phyloP scores from a whole-genome alignment of 192 early-diverging fungal species.

The Phycomyces blakesleeanus region DNA sequence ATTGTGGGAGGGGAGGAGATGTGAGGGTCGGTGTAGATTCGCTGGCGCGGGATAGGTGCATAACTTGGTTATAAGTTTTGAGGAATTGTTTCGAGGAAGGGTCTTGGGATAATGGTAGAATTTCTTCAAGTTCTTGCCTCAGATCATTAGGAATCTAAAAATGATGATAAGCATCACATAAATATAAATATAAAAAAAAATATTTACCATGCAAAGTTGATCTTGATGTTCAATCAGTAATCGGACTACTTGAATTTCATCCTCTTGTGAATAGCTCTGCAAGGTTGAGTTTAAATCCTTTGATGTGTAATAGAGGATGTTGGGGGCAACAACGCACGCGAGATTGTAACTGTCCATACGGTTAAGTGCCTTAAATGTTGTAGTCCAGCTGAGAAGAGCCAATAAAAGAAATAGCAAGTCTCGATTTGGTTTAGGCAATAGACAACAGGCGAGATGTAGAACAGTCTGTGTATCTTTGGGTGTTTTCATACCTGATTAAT shows the following conservation, averaged over 20 bases:
- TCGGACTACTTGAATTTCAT: conserved; percentile 21
- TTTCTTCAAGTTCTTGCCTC: background rate
- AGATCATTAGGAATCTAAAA: conserved; percentile 15
- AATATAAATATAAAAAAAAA: background rate
- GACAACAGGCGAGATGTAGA: conserved; percentile 20
- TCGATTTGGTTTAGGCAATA: conserved; percentile 22
- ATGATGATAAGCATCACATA: background rate
- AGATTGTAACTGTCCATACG: conserved; percentile 23
- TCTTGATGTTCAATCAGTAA: conserved; percentile 23
- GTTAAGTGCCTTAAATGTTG: conserved; percentile 9
- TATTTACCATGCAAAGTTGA: conserved; percentile 9
- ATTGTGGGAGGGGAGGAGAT: background rate
- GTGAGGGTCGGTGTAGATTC: background rate
- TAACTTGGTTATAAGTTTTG: conserved; percentile 1
- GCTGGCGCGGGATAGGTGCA: background rate
- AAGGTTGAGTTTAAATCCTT: background rate
- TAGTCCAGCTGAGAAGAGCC: conserved; percentile 18
- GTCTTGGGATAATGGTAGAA: background rate
- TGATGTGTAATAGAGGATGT: conserved; percentile 56
- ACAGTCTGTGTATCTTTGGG: background rate
- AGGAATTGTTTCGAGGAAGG: conserved; percentile 14
- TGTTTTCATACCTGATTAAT: background rate
- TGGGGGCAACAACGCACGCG: conserved; percentile 22
- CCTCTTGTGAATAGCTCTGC: background rate
- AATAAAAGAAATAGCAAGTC: conserved; percentile 12